Conservation (phyloP, 2,329 filamentous ascomycete species). For the Fusarium sp. region DNA sequence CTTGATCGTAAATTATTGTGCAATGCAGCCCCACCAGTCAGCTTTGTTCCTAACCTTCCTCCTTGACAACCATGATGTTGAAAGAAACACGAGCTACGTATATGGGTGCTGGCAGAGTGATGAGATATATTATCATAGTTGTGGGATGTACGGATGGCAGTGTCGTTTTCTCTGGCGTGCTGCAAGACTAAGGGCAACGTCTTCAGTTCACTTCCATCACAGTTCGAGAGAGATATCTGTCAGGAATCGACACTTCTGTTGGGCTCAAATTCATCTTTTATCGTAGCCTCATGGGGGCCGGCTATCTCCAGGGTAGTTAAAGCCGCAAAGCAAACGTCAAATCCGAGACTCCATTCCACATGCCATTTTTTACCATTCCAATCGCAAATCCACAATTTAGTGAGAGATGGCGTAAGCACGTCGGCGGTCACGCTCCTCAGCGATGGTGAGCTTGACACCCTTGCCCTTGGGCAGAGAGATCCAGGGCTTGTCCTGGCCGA, state of each 20-base stretch:
- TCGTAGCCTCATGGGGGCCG: conserved; percentile 48
- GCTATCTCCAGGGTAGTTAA: conserved; percentile 49
- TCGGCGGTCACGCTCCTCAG: conserved; percentile 98
- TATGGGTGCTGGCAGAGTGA: neutral
- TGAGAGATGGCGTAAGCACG: conserved; percentile 71
- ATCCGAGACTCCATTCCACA: conserved; percentile 54
- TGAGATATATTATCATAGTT: neutral
- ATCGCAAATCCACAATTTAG: conserved; percentile 52
- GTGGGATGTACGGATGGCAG: neutral
- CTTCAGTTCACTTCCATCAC: neutral
- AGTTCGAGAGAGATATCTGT: neutral
- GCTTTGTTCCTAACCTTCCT: neutral
- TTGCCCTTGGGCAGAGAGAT: conserved; percentile 99
- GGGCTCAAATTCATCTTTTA: conserved; percentile 50
- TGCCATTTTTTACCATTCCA: conserved; percentile 47
- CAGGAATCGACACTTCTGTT: conserved; percentile 42
- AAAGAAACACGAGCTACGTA: neutral
- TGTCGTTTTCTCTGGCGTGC: neutral
- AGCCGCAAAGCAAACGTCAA: conserved; percentile 50
- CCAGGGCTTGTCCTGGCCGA: conserved; percentile 98
- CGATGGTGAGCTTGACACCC: conserved; percentile 99
- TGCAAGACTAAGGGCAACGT: no score
- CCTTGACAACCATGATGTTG: neutral
- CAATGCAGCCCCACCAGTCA: neutral
- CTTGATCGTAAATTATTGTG: neutral